Percentiles rank a stretch among this genome's conserved stretches.
These are phyloP conservation scores for Mycena floridula DNA, from an alignment of 768 basidiomycete genomes.

Conservation along the genomic window DNA sequence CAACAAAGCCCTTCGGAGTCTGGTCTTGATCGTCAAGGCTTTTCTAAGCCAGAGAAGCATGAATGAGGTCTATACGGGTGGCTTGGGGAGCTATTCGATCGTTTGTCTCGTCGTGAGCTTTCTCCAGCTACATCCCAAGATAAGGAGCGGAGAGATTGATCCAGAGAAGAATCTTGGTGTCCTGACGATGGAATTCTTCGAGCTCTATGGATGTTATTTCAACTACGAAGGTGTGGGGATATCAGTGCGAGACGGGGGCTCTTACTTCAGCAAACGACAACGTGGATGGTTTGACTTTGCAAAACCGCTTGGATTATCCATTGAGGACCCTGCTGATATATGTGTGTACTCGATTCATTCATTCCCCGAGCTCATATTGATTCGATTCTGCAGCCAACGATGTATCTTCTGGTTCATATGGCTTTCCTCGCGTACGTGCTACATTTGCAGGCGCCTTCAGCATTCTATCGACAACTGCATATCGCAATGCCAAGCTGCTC, in stretches of 20 bases:
- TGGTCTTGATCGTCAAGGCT: slow-evolving; percentile 86
- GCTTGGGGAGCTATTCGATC: slow-evolving; percentile 90
- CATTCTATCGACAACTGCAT: slow-evolving; percentile 74
- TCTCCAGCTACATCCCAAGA: slow-evolving; percentile 95
- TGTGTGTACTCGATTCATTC: slow-evolving; percentile 55
- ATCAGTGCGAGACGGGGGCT: slow-evolving; percentile 80
- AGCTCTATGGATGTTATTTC: slow-evolving; percentile 89
- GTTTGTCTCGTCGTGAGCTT: slow-evolving; percentile 93
- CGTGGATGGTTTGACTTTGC: slow-evolving; percentile 75
- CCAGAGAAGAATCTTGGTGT: slow-evolving; percentile 86
- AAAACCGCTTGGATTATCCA: slow-evolving; percentile 57
- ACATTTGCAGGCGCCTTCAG: slow-evolving; percentile 78
- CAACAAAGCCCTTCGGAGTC: slow-evolving; percentile 67
- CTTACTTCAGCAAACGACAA: slow-evolving; percentile 77
- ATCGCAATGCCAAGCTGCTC: slow-evolving; percentile 56
- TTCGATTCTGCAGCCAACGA: slow-evolving; percentile 68
- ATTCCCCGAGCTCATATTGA: background rate
- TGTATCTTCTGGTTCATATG: slow-evolving; percentile 84
- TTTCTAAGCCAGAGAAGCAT: slow-evolving; percentile 85
- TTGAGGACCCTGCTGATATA: slow-evolving; percentile 91
- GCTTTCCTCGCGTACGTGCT: slow-evolving; percentile 72
- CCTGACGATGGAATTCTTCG: slow-evolving; percentile 95
- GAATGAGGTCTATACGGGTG: slow-evolving; percentile 98
- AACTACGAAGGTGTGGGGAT: slow-evolving; percentile 90
- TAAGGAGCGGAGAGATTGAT: slow-evolving; percentile 83